Base-by-base conservation (phyloP, 305 asterid genomes). In the Solanum hybrid region DNA sequence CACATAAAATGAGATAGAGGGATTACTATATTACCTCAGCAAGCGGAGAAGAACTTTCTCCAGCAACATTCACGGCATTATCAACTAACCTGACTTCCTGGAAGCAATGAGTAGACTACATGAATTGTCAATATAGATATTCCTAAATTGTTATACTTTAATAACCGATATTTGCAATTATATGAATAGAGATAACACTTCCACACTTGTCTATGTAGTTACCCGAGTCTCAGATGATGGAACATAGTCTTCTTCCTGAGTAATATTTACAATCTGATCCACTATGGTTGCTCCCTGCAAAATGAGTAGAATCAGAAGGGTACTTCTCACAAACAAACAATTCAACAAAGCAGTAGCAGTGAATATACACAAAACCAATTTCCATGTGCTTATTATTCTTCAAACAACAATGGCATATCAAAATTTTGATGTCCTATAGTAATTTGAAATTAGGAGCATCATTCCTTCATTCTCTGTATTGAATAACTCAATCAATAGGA, bases 261-360 rank as follows among this genome's bases (percentile, higher is more conserved):
- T 90, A 77, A 96, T 96, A 89, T 88, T 93, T 90, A 96, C 99
- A 90, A 93, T 95, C 93, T 93, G 96, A 94, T 97, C 99, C 89
- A 97, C 97, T 92, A 97, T 95, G 70, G 98, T 97, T 82, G 99
- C 99, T 89, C 99, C 98, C 99, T 97, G 95, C 89, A 92, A 90
- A 86, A 87, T 83, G 85, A 89, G 89, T 32, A 89, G 36, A 77
- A 88, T 29, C 38, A 8, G 41, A 34, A 79, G 76, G 83, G 26
- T 87, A 88, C 27, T 34, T 38, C 27, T 29, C 9, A 4, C 27
- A 77, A 68, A 51, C 41, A 32, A 37, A 24, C 70, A 41, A 88
- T 39, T 79, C 75, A 88, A 88, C 39, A 72, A 34, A 73, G 22
- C 24, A 26, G 20, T 27, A 76, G 68, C 61, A 36, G 68, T 8